These are phyloP conservation scores for Castanea mollissima DNA, from an alignment of 306 rosid species.

Conservation along the genomic window DNA sequence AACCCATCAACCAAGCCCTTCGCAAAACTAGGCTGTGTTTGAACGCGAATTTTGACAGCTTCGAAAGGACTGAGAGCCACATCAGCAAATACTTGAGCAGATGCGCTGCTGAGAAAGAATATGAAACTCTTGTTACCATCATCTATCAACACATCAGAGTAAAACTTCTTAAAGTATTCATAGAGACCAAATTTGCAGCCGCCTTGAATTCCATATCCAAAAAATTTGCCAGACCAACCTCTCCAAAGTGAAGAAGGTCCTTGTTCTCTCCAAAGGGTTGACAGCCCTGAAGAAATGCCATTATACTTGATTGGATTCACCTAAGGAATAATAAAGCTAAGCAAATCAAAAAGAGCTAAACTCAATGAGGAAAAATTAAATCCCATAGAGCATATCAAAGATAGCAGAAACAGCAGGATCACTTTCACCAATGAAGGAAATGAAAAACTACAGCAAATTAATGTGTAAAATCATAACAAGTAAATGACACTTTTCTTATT, in stretches of 20 bases:
- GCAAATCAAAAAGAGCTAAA: neutral
- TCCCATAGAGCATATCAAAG: neutral
- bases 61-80: conserved; percentile 71
- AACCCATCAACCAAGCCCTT: conserved; percentile 67
- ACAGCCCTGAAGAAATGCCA: conserved; percentile 52
- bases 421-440: neutral
- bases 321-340: conserved; percentile 18
- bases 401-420: neutral
- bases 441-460: neutral
- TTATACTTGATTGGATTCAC: conserved; percentile 61
- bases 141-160: conserved; percentile 43
- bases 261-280: conserved; percentile 62
- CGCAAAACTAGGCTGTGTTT: conserved; percentile 56
- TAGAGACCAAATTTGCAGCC: conserved; percentile 73
- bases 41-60: conserved; percentile 61
- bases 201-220: conserved; percentile 74
- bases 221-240: conserved; percentile 75
- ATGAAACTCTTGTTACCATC: conserved; percentile 40
- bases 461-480: neutral
- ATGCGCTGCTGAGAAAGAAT: conserved; percentile 67
- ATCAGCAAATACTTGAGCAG: conserved; percentile 68
- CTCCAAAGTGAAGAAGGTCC: conserved; percentile 76
- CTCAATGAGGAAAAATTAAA: neutral
- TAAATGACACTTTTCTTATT: neutral
- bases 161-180: conserved; percentile 66